Conservation (phyloP, 164 flowering plant genomes). For the Cinnamomum chago region DNA sequence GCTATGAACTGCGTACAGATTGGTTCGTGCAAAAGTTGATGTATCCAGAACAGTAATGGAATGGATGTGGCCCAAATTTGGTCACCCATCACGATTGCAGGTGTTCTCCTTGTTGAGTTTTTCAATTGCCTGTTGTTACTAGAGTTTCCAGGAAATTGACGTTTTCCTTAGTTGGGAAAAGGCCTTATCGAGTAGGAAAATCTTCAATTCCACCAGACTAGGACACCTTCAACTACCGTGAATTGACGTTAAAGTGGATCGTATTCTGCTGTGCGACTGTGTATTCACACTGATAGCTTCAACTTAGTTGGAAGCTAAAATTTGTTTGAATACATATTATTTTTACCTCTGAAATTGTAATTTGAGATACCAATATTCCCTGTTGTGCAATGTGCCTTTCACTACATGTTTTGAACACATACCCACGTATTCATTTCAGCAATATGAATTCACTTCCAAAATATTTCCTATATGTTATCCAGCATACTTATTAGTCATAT, state of each 20-base stretch:
- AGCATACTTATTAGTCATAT: too few relatives aligned
- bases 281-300: too few relatives aligned
- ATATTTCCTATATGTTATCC: too few relatives aligned
- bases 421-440: too few relatives aligned
- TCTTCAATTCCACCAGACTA: neutral
- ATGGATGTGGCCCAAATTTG: neutral
- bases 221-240: neutral
- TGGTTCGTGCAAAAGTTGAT: neutral
- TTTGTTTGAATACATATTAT: too few relatives aligned
- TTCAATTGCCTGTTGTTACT: neutral
- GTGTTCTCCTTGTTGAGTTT: neutral
- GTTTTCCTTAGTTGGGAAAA: neutral
- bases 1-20: neutral
- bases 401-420: too few relatives aligned
- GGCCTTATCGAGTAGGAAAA: neutral
- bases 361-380: too few relatives aligned
- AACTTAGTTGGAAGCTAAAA: too few relatives aligned
- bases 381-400: too few relatives aligned
- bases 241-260: too few relatives aligned
- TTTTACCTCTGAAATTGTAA: too few relatives aligned
- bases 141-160: neutral
- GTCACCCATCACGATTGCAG: neutral
- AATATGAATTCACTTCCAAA: too few relatives aligned
- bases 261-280: neutral
- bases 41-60: neutral